Base-by-base conservation (phyloP, 2,329 filamentous ascomycete species). In the Thelonectria discophora region DNA sequence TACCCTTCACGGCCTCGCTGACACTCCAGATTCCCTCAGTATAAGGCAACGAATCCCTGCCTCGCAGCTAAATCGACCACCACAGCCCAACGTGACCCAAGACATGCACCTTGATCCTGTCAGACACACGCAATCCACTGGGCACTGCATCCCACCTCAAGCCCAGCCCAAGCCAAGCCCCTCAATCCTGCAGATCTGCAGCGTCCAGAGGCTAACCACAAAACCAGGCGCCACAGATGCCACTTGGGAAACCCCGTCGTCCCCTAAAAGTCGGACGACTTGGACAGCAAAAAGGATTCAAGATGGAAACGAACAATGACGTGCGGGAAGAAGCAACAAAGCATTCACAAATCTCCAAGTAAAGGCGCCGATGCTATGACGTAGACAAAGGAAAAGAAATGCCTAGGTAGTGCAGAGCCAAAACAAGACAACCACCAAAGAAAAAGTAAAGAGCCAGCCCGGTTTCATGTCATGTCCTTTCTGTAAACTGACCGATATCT, bases 11-110 rank as follows among this genome's bases (percentile, higher is more conserved):
- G 2, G 34, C 40, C 42, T 18, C 40, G 46, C 52, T 39, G 43
- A 34, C 37, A 21, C 39, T 30, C 43, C 17, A 21, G 27, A 30
- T 30, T 8, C 27, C 27, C 27, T 30, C 27, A 32, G 46, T 17
- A 18, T 40, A 37, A 40, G n/a, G 43, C 18, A 30, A 27, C 37
- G 39, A 37, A 49, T 42, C 54, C 54, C 54, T 56, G 54, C n/a
- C 27, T 24, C 27, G 27, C 34, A 12, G 8, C 24, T 15, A 13
- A 52, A 47, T 55, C 43, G 6, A 48, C 32, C 21, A n/a, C 21
- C 21, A 30, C 39, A 45, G 20, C 21, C 54, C 54, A 42, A 24
- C 45, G 54, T 50, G 54, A 56, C 54, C 47, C 54, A 56, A 56
- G 39, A 56, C 54, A 50, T 34, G 24, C 54, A 17, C 32, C 18